These are phyloP conservation scores for Arthrobotrys pseudoclavata DNA, from an alignment of 2,329 filamentous ascomycete genomes.

Conservation along the genomic window DNA sequence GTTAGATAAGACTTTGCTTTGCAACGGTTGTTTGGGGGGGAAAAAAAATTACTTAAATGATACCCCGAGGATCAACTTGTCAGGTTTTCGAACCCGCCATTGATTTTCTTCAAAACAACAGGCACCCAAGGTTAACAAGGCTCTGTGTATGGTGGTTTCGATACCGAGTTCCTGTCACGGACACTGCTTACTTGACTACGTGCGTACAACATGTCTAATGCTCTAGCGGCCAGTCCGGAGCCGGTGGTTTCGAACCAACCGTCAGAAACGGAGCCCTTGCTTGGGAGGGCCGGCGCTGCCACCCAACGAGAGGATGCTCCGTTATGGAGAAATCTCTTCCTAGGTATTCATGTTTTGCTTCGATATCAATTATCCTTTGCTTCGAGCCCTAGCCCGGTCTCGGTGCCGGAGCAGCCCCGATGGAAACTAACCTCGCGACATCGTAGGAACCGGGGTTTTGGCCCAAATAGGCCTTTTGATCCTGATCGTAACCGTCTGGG, in stretches of 20 bases:
- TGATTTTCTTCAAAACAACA: too few relatives aligned
- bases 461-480: constrained; percentile 84
- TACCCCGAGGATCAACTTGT: too few relatives aligned
- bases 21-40: too few relatives aligned
- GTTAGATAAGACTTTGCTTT: too few relatives aligned
- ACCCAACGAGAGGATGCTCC: constrained; percentile 71
- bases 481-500: constrained; percentile 82
- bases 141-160: too few relatives aligned
- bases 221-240: neutral
- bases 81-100: too few relatives aligned
- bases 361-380: neutral
- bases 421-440: neutral
- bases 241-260: neutral
- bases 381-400: too few relatives aligned
- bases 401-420: too few relatives aligned
- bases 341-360: neutral
- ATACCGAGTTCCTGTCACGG: too few relatives aligned
- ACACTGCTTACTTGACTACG: too few relatives aligned
- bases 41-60: too few relatives aligned
- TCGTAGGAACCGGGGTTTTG: constrained; percentile 80
- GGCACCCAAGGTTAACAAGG: too few relatives aligned
- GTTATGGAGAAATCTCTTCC: constrained; percentile 48
- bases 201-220: constrained; percentile 6
- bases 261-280: constrained; percentile 72
- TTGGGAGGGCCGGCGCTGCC: constrained; percentile 79